Evolutionary conservation across 169 alveolate genomes (phyloP).

Genomic region (Plasmodium coatneyi): DNA sequence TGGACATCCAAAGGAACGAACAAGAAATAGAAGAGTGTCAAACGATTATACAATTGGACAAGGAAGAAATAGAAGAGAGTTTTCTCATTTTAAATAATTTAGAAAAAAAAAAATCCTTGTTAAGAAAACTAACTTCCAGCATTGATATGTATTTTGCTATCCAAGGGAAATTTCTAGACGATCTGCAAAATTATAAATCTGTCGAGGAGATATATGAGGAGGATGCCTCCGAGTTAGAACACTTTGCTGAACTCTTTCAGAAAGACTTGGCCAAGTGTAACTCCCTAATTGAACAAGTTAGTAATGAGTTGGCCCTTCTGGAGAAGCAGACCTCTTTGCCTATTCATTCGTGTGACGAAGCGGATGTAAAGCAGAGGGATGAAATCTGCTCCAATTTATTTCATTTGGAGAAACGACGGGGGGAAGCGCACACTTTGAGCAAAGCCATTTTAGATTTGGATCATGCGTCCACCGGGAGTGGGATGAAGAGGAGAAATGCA

Average conservation of each 20-base stretch:
- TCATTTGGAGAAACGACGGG: background rate
- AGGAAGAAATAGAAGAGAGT: slow-evolving; percentile 32
- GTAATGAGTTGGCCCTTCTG: slow-evolving; percentile 20
- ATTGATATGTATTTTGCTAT: slow-evolving; percentile 33
- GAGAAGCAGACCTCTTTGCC: slow-evolving; percentile 21
- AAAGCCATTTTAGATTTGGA: background rate
- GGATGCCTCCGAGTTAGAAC: slow-evolving; percentile 13
- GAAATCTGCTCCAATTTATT: background rate
- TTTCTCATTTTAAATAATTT: slow-evolving; percentile 7
- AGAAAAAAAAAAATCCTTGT: slow-evolving; percentile 10
- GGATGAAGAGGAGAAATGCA: background rate
- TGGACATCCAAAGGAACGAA: slow-evolving; percentile 46
- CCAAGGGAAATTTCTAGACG: slow-evolving; percentile 11
- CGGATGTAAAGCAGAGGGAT: slow-evolving; percentile 2
- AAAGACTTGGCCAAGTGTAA: slow-evolving; percentile 28
- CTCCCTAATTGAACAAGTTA: slow-evolving; percentile 15
- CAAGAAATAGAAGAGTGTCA: slow-evolving; percentile 55
- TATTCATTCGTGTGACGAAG: background rate
- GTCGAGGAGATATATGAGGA: slow-evolving; percentile 58
- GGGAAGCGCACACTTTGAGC: background rate
- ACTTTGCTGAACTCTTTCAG: slow-evolving; percentile 23
- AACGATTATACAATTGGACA: slow-evolving; percentile 47
- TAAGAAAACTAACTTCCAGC: slow-evolving; percentile 13
- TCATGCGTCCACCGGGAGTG: background rate
- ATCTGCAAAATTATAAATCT: slow-evolving; percentile 14